Conservation (phyloP, 2,329 filamentous ascomycete species). For the Ambrosiella cleistominuta region DNA sequence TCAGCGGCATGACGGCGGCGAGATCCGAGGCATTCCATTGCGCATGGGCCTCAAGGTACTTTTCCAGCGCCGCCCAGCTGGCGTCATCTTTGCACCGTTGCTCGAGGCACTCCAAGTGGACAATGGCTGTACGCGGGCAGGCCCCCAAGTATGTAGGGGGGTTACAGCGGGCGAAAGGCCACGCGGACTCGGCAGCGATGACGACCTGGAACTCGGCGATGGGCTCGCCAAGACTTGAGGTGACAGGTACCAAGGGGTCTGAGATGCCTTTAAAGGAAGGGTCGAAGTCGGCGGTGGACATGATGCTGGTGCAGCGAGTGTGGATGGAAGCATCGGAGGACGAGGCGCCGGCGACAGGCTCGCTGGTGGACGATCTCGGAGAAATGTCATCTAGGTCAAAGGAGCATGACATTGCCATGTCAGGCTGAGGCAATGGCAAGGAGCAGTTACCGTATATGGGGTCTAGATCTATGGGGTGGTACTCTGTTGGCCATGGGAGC, state of each 20-base stretch:
- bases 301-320: slow-evolving; percentile 30
- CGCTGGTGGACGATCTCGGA: slow-evolving; percentile 21
- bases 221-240: slow-evolving; percentile 15
- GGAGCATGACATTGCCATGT: slow-evolving; percentile 23
- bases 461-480: slow-evolving; percentile 25
- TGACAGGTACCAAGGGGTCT: slow-evolving; percentile 15
- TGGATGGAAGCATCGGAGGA: slow-evolving; percentile 28
- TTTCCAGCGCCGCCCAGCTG: slow-evolving; percentile 29
- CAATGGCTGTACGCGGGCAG: slow-evolving; percentile 32
- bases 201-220: slow-evolving; percentile 30
- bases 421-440: slow-evolving; percentile 20
- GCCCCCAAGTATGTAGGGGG: slow-evolving; percentile 26
- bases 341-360: slow-evolving; percentile 20
- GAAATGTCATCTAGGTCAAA: slow-evolving; percentile 26
- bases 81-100: slow-evolving; percentile 30
- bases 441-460: slow-evolving; percentile 19
- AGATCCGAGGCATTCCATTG: slow-evolving; percentile 18
- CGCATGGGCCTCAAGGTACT: slow-evolving; percentile 21
- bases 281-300: slow-evolving; percentile 26
- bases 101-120: slow-evolving; percentile 34
- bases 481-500: slow-evolving; percentile 25
- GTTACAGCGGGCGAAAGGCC: slow-evolving; percentile 35
- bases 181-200: slow-evolving; percentile 30
- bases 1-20: slow-evolving; percentile 28
- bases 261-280: slow-evolving; percentile 19